Evolutionary conservation across 2,329 filamentous ascomycete species (phyloP).

Genomic region (Cladosporium colombiae): DNA sequence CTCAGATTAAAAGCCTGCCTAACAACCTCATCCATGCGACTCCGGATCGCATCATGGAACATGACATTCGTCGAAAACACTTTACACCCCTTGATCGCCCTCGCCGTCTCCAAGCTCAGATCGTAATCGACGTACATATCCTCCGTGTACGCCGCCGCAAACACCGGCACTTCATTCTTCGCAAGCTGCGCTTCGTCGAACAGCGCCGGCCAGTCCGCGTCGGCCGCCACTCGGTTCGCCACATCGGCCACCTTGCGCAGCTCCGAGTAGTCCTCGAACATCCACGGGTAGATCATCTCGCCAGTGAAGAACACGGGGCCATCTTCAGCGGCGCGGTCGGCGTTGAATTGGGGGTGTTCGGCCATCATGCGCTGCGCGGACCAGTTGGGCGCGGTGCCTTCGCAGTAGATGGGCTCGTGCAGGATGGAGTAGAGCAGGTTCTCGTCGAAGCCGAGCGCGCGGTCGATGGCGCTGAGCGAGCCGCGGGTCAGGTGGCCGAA

Average conservation of each 20-base stretch:
- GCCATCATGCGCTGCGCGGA: slow-evolving; percentile 67
- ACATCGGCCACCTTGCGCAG: slow-evolving; percentile 67
- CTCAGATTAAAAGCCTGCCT: slow-evolving; percentile 73
- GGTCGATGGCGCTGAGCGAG: slow-evolving; percentile 69
- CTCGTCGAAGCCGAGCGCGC: slow-evolving; percentile 68
- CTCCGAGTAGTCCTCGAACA: slow-evolving; percentile 79
- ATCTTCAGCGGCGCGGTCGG: slow-evolving; percentile 39
- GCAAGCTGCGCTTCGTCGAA: slow-evolving; percentile 74
- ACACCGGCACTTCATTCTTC: slow-evolving; percentile 80
- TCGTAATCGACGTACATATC: slow-evolving; percentile 91
- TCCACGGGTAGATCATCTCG: slow-evolving; percentile 88
- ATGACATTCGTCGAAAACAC: slow-evolving; percentile 82
- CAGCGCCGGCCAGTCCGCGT: slow-evolving; percentile 70
- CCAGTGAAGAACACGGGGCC: slow-evolving; percentile 76
- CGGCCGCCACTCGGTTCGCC: slow-evolving; percentile 69
- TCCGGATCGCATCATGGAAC: slow-evolving; percentile 81
- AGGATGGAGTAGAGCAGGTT: slow-evolving; percentile 81
- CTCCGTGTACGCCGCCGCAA: slow-evolving; percentile 78
- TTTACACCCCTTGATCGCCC: slow-evolving; percentile 72
- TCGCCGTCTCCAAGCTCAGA: slow-evolving; percentile 71
- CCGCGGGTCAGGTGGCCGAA: slow-evolving; percentile 75
- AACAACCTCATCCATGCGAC: slow-evolving; percentile 73
- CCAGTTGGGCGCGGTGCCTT: slow-evolving; percentile 70
- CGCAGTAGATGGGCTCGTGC: slow-evolving; percentile 86
- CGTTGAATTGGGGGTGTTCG: slow-evolving; percentile 49